These are phyloP conservation scores for Medicago lupulina DNA, from an alignment of 306 rosid genomes.

Conservation along the genomic window DNA sequence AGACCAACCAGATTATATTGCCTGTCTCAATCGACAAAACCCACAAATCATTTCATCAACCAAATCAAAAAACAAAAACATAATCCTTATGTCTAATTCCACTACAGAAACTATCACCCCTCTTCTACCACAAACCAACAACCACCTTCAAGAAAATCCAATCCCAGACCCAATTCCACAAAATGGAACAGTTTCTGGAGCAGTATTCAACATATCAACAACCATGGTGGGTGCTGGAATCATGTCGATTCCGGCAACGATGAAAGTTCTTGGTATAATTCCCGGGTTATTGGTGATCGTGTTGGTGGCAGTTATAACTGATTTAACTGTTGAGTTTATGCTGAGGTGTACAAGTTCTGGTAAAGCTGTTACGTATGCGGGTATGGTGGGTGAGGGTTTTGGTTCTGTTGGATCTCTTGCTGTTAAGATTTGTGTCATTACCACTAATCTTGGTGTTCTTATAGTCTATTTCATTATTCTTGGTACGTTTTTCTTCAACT, in stretches of 20 bases:
- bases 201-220: constrained; percentile 67
- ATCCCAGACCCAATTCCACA: background rate
- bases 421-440: constrained; percentile 56
- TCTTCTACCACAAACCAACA: constrained; percentile 25
- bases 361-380: constrained; percentile 56
- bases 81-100: background rate
- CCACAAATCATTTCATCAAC: background rate
- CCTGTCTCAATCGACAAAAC: background rate
- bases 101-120: background rate
- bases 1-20: background rate
- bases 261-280: constrained; percentile 62
- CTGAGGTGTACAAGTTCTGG: constrained; percentile 57
- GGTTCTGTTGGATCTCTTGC: constrained; percentile 54
- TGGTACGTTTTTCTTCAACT: constrained; percentile 43
- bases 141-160: background rate
- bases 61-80: background rate
- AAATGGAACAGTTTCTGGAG: constrained; percentile 47
- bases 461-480: constrained; percentile 63
- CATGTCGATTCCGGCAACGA: constrained; percentile 71
- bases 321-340: constrained; percentile 63
- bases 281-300: constrained; percentile 57
- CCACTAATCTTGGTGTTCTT: constrained; percentile 60
- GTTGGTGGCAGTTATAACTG: constrained; percentile 49
- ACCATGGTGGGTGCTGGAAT: constrained; percentile 74
- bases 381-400: constrained; percentile 59